phyloP scores from a whole-genome alignment of 2,329 filamentous ascomycete species.

The Penicillium sp. region DNA sequence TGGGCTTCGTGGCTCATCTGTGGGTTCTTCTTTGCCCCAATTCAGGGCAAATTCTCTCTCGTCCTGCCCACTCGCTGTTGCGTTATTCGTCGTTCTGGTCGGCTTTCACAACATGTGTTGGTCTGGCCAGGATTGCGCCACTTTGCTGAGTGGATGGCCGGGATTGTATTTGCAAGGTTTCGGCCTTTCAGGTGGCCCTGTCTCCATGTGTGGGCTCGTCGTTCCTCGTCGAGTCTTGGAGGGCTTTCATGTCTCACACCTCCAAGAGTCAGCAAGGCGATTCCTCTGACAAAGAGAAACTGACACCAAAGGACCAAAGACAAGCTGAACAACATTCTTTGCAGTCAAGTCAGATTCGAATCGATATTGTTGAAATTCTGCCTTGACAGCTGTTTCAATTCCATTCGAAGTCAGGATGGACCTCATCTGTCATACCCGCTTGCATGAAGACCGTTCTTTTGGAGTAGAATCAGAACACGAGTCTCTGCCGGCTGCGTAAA shows the following conservation, averaged over 20 bases:
- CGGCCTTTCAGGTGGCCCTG: background rate
- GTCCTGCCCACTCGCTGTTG: slow-evolving; percentile 5
- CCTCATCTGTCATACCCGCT: slow-evolving; percentile 9
- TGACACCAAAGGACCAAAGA: background rate
- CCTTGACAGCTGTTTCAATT: background rate
- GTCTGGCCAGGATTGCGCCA: slow-evolving; percentile 12
- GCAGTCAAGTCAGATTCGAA: background rate
- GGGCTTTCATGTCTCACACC: background rate
- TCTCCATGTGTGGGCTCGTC: slow-evolving; percentile 1
- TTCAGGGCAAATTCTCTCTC: background rate
- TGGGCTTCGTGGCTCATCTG: slow-evolving; percentile 5
- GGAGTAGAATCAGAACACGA: slow-evolving; percentile 6
- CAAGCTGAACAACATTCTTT: background rate
- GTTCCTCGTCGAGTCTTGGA: background rate
- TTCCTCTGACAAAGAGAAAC: background rate
- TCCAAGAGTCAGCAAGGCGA: background rate
- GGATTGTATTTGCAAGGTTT: slow-evolving; percentile 13
- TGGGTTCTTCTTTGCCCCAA: background rate
- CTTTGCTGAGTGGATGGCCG: background rate
- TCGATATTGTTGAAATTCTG: background rate
- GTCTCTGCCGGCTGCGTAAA: background rate
- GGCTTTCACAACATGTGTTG: background rate
- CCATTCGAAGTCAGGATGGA: background rate
- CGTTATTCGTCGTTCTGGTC: slow-evolving; percentile 1
- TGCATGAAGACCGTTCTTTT: slow-evolving; percentile 1